Conservation (phyloP, 2,329 filamentous ascomycete species). For the Botrytis paeoniae region DNA sequence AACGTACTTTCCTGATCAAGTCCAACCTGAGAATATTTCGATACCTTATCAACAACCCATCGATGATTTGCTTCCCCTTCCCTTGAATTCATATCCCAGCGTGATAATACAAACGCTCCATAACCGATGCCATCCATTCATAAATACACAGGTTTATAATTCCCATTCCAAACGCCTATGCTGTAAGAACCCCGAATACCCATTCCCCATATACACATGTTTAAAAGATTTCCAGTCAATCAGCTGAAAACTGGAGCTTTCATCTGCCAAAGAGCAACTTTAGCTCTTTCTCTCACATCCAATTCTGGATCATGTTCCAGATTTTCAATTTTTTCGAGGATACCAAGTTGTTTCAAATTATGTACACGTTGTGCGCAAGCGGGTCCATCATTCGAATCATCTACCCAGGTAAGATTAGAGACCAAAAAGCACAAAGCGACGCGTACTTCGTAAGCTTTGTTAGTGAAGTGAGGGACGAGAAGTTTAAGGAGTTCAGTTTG, state of each 20-base stretch:
- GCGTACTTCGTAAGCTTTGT: slow-evolving; percentile 70
- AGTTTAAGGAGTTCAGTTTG: slow-evolving; percentile 74
- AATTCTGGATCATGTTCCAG: slow-evolving; percentile 69
- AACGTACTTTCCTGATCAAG: background rate
- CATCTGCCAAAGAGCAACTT: slow-evolving; percentile 73
- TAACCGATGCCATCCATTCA: slow-evolving; percentile 2
- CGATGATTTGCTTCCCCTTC: background rate
- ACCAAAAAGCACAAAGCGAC: slow-evolving; percentile 78
- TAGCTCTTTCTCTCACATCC: slow-evolving; percentile 81
- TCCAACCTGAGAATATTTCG: background rate
- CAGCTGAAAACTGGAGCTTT: slow-evolving; percentile 32
- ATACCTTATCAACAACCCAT: background rate
- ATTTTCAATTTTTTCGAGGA: slow-evolving; percentile 61
- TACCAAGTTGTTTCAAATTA: slow-evolving; percentile 69
- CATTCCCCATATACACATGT: background rate
- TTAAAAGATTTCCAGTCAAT: background rate
- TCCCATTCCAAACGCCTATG: slow-evolving; percentile 7
- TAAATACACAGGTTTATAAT: background rate
- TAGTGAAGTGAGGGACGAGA: slow-evolving; percentile 69
- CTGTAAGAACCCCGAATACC: background rate
- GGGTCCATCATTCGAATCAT: slow-evolving; percentile 65
- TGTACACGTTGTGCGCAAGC: slow-evolving; percentile 64
- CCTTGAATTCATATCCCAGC: background rate
- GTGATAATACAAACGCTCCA: background rate
- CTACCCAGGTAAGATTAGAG: slow-evolving; percentile 80